These are phyloP conservation scores for sunflower (Helianthus annuus) DNA, from an alignment of 129 eudicot genomes.

Conservation along the genomic window HanXRQr2.0-SUNRISE NC_035441.2:87815335-87815834, in stretches of 20 bases:
- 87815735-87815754: conserved; percentile 83
- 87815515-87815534: conserved; percentile 86
- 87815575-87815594: conserved; percentile 85
- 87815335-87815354: conserved; percentile 58
- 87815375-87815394: conserved; percentile 56
- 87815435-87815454: conserved; percentile 79
- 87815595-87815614: conserved; percentile 57
- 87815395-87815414: conserved; percentile 88
- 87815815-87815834: conserved; percentile 82
- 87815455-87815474: conserved; percentile 52
- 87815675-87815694: conserved; percentile 59
- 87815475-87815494: conserved; percentile 65
- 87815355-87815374: conserved; percentile 74
- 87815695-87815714: conserved; percentile 75
- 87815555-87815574: conserved; percentile 90
- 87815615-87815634: conserved; percentile 77
- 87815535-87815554: conserved; percentile 84
- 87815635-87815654: conserved; percentile 69
- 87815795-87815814: conserved; percentile 80
- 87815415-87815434: conserved; percentile 76
- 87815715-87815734: conserved; percentile 89
- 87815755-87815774: conserved; percentile 71
- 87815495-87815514: conserved; percentile 79
- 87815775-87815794: conserved; percentile 89
- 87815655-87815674: conserved; percentile 77